Percentiles rank a stretch among this genome's conserved stretches.
Conservation (phyloP, 2,329 filamentous ascomycete genomes). For the Apiospora saccharicola region DNA sequence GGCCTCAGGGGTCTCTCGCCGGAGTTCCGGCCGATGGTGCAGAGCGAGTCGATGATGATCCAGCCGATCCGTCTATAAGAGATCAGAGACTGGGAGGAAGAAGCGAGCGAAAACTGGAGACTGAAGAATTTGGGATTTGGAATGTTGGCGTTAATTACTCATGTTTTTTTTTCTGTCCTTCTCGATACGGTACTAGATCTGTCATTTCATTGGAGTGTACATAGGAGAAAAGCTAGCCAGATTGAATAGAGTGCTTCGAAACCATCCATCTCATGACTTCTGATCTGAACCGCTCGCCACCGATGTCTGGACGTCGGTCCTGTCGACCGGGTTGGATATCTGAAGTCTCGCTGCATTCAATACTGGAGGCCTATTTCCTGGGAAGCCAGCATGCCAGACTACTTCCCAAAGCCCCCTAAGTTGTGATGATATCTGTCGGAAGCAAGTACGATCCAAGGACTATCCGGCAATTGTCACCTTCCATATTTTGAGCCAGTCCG, state of each 20-base stretch:
- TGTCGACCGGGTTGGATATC: not conserved
- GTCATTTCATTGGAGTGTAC: not conserved
- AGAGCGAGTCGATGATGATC: not conserved
- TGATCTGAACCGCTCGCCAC: not conserved
- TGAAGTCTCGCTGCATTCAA: not conserved
- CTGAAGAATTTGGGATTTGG: not conserved
- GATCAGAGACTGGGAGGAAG: too few relatives aligned
- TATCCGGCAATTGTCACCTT: too few relatives aligned
- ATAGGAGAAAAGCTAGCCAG: not conserved
- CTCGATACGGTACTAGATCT: not conserved
- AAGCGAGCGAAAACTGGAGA: not conserved
- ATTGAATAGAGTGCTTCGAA: not conserved
- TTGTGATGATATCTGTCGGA: too few relatives aligned
- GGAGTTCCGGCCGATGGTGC: not conserved
- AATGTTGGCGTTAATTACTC: not conserved
- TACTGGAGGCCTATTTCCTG: accelerated
- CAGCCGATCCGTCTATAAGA: not conserved
- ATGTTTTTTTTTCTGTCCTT: not conserved
- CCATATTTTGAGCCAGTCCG: too few relatives aligned
- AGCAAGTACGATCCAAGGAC: too few relatives aligned
- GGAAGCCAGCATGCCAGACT: not conserved
- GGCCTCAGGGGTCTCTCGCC: not conserved
- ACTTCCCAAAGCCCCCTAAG: too few relatives aligned
- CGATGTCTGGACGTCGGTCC: not conserved
- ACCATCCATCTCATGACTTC: not conserved